Evolutionary conservation across 305 asterid genomes (phyloP), one percentile per base, ranked within the genome.

Genomic region (Fraxinus paxiana): DNA sequence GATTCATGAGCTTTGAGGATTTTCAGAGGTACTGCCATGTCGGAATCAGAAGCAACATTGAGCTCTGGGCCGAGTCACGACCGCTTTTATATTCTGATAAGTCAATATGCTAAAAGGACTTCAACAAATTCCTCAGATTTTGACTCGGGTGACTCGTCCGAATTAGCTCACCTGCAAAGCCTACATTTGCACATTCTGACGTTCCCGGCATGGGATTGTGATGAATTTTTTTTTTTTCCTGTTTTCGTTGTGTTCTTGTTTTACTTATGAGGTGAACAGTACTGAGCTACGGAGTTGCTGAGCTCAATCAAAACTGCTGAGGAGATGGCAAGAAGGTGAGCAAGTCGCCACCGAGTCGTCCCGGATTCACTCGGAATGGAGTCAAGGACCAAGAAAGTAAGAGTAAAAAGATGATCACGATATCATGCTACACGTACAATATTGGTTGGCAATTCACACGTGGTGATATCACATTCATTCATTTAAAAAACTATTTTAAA

Each of bases 271-370:
- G 37, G 4, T 33, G 37, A 33, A 33, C 6, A 5, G 37, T 33
- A 33, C 5, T 33, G 37, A 33, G 37, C 6, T 33, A 4, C 6
- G 6, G 6, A 33, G 37, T 33, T 33, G 37, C 37, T 5, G 37
- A 33, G 37, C 37, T 33, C 6, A 33, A 33, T 33, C 37, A 33
- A 33, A 33, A 33, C 6, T 33, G 37, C 4, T 33, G 37, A 33
- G 6, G 37, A 33, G 37, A 33, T 33, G 98, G 98, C 98, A 79
- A 83, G 84, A 76, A 26, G 94, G 94, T 86, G 89, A 86, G 77
- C 81, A 88, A 78, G 89, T 87, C 76, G 72, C 87, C 93, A 48
- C 94, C 85, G 88, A 91, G 97, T 93, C 97, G 92, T 91, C 97
- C 94, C 90, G 85, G 41, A 87, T 89, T 85, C 82, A 81, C 35